Evolutionary conservation across 106 monocot species (phyloP).

Genomic region (Gastrodia elata): DNA sequence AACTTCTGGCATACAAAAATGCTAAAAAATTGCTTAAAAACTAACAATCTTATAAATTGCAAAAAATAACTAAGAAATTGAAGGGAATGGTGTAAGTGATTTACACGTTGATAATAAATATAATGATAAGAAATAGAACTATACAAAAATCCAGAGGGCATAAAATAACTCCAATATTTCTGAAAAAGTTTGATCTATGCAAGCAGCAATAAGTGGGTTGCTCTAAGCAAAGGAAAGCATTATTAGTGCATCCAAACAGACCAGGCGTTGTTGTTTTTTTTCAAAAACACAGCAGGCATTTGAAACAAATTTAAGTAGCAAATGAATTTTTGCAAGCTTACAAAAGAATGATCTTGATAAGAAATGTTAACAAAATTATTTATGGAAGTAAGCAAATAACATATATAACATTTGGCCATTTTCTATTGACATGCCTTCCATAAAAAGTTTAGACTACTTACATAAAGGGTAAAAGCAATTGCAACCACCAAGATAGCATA

Average conservation of each 20-base stretch:
- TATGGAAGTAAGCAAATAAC: background rate
- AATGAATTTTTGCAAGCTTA: background rate
- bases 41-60: background rate
- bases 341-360: background rate
- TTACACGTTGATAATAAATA: background rate
- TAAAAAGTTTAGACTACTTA: constrained; percentile 21
- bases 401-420: background rate
- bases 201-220: background rate
- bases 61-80: background rate
- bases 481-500: constrained; percentile 52
- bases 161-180: background rate
- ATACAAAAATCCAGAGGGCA: background rate
- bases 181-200: background rate
- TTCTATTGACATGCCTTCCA: background rate
- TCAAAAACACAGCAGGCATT: too few species aligned
- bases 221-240: background rate
- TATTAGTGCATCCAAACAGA: constrained; percentile 1
- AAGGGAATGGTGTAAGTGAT: too few species aligned
- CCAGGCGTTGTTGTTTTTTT: too few species aligned
- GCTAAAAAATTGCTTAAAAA: background rate
- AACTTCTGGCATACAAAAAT: too few species aligned
- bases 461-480: constrained; percentile 53
- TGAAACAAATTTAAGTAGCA: background rate
- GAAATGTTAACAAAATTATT: background rate
- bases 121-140: background rate